phyloP scores from a whole-genome alignment of 768 basidiomycete genomes.

The Tylopilus felleus region DNA sequence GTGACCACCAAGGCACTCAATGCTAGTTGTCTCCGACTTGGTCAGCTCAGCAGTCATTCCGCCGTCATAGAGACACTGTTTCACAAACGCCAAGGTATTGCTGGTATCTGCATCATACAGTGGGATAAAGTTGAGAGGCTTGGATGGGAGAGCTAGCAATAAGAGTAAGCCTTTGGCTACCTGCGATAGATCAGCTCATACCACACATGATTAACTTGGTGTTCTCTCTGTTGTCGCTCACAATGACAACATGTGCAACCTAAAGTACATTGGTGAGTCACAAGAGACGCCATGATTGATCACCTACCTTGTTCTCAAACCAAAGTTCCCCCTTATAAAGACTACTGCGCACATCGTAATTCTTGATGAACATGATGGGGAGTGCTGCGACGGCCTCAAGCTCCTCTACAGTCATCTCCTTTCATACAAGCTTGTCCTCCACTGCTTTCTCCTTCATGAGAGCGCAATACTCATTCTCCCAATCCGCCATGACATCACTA shows the following conservation, averaged over 20 bases:
- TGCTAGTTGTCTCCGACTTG: conserved; percentile 14
- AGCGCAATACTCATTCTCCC: conserved; percentile 2
- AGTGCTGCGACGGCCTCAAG: conserved; percentile 55
- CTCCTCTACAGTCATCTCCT: conserved; percentile 39
- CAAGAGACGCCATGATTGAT: no score
- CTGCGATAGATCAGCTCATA: no score
- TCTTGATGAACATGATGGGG: conserved; percentile 84
- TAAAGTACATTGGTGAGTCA: no score
- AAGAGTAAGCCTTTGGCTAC: no score
- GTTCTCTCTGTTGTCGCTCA: no score
- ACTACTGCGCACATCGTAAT: conserved; percentile 62
- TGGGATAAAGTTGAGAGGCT: conserved; percentile 66
- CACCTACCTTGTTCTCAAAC: conserved; percentile 27
- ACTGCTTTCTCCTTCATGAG: conserved; percentile 26
- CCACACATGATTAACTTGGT: no score
- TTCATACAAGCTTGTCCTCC: conserved; percentile 30
- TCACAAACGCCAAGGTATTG: no score
- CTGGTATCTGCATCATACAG: no score
- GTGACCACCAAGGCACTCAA: no score
- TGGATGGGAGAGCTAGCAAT: no score
- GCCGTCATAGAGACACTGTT: no score
- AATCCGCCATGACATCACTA: conserved; percentile 9
- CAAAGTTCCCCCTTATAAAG: conserved; percentile 68
- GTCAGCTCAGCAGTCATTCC: conserved; percentile 29
- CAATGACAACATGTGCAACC: no score